A percentile compares a stretch with the other conserved stretches of the same genome.
These are phyloP conservation scores for Zygoascus biomembranicola DNA, from an alignment of 805 yeast genomes.

Conservation along the genomic window DNA sequence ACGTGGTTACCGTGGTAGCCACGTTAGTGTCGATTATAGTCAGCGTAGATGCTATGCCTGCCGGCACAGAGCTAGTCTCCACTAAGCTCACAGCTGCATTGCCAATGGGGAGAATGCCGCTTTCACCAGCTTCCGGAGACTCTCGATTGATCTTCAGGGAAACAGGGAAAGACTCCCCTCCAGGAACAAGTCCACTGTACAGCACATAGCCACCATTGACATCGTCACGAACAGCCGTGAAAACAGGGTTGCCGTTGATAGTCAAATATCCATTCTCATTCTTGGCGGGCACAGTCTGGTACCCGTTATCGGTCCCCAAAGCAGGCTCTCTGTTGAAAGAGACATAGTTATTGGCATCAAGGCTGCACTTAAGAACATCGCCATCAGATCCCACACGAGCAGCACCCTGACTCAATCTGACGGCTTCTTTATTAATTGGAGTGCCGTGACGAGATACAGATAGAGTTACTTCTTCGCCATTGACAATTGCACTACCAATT, in stretches of 20 bases:
- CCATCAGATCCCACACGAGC: not conserved
- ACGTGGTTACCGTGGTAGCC: not conserved
- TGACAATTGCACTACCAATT: not conserved
- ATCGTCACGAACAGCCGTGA: slow-evolving; percentile 11
- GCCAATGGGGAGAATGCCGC: not conserved
- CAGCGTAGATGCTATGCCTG: not conserved
- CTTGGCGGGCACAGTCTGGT: not conserved
- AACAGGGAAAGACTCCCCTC: slow-evolving; percentile 6
- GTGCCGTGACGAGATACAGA: not conserved
- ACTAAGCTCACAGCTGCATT: not conserved
- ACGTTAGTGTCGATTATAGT: not conserved
- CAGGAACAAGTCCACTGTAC: slow-evolving; percentile 5
- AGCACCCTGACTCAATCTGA: not conserved
- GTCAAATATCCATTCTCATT: slow-evolving; percentile 4
- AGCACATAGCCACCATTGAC: slow-evolving; percentile 9
- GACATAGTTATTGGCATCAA: not conserved
- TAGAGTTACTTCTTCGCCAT: not conserved
- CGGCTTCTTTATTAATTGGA: not conserved
- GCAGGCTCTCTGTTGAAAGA: not conserved
- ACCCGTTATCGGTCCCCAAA: not conserved
- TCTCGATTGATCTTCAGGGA: not conserved
- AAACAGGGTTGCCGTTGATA: slow-evolving; percentile 6
- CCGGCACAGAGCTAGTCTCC: not conserved
- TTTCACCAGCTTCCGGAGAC: not conserved
- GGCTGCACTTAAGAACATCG: not conserved